A percentile compares a stretch with the other conserved stretches of the same genome.
These are phyloP conservation scores for Trichoderma sp. DNA, from an alignment of 2,329 filamentous ascomycete species.

Conservation along the genomic window DNA sequence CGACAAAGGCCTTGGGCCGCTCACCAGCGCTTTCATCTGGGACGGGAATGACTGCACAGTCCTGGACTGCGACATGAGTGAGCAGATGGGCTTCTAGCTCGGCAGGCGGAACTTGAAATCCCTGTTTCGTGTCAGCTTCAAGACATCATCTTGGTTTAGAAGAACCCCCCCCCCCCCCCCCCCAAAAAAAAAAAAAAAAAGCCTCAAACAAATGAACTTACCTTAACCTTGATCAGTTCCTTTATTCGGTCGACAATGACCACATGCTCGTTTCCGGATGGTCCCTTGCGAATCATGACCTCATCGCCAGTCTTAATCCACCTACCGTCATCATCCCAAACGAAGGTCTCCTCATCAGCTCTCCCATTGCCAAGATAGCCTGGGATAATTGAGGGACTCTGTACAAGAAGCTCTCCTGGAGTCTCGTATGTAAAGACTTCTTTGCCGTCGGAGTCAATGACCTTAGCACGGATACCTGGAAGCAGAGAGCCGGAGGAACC, in stretches of 20 bases:
- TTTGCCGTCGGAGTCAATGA: slow-evolving; percentile 65
- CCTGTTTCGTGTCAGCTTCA: neutral
- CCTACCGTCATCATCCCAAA: slow-evolving; percentile 63
- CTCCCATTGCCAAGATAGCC: slow-evolving; percentile 87
- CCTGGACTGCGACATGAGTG: slow-evolving; percentile 67
- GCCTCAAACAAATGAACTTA: slow-evolving; percentile 34
- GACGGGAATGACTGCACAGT: slow-evolving; percentile 61
- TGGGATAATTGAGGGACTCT: slow-evolving; percentile 72
- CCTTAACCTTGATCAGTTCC: slow-evolving; percentile 66
- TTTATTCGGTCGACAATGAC: slow-evolving; percentile 75
- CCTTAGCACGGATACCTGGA: slow-evolving; percentile 62
- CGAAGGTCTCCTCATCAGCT: slow-evolving; percentile 80
- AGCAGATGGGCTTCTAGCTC: slow-evolving; percentile 75
- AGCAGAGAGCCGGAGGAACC: slow-evolving; percentile 70
- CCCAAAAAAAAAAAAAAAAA: too few species aligned
- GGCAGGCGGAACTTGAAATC: slow-evolving; percentile 72
- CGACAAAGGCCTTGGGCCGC: slow-evolving; percentile 65
- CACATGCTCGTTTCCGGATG: slow-evolving; percentile 73
- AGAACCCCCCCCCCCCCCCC: too few species aligned
- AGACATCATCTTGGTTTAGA: too few species aligned
- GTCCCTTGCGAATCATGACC: slow-evolving; percentile 65
- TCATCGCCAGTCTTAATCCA: slow-evolving; percentile 89
- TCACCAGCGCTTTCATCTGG: slow-evolving; percentile 47
- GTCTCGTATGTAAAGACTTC: slow-evolving; percentile 69
- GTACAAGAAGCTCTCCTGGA: slow-evolving; percentile 78